Base-by-base conservation (phyloP, 1,284 basidiomycete genomes). In the Schizophyllum commune region DNA sequence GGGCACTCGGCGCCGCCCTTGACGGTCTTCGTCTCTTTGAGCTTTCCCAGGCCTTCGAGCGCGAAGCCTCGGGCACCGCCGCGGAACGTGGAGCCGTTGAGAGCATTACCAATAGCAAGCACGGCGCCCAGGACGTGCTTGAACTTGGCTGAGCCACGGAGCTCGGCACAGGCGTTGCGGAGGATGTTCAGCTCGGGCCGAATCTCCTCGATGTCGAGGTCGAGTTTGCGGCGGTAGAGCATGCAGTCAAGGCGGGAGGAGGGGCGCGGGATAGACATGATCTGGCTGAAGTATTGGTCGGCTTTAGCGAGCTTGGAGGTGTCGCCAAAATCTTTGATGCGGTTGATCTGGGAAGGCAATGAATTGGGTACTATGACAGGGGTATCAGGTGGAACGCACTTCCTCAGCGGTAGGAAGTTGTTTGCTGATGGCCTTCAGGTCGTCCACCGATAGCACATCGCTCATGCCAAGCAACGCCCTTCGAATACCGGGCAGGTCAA, bases 11-110 rank as follows among this genome's bases (percentile, higher is more conserved):
- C 60, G 0, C 82, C 81, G 0, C 83, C 83, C 62, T 83, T 86
- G 0, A 83, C 83, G 0, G 92, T 90, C 74, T 86, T 91, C 0
- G 90, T 96, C 66, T 96, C 94, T 68, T 85, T 89, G 73, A 96
- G 74, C 92, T 96, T 95, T 15, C 88, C 71, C 33, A 97, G 73
- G 1, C 90, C 86, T 59, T 90, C 87, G 17, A 97, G 75, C 68
- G 88, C 87, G 73, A 98, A 96, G 0, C 94, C 95, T 11, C 75
- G 77, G 7, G 94, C 94, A 58, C 84, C 83, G 11, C 94, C 94
- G 55, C 93, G 83, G 75, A 93, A 95, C 0, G 85, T 90, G 1
- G 89, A 86, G 0, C 81, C 83, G 70, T 97, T 97, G 63, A 96
- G 72, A 1, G 83, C 82, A 70, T 96, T 97, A 0, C 94, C 94